Base-by-base conservation (phyloP, 1,284 basidiomycete genomes). In the Leccinum pallidistipes region DNA sequence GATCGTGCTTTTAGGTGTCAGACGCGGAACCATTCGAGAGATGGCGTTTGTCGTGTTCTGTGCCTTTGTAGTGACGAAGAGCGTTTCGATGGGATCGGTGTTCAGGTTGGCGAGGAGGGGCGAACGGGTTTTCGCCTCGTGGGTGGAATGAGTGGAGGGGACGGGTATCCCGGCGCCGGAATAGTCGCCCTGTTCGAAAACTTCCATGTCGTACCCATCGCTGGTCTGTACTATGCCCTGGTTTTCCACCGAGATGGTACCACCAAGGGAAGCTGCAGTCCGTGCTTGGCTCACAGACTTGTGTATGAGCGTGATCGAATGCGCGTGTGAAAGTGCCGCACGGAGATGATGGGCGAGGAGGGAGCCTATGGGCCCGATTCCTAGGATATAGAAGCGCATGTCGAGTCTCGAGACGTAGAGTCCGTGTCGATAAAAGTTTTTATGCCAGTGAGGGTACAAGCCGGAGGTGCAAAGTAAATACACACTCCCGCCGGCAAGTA, bases 1-100 rank as follows among this genome's bases (percentile, higher is more conserved):
- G 65, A 98, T 86, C 29, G 95, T 97, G 51, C 89, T 91, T 57
- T 83, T 74, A 0, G 83, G 76, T 5, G 83, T 81, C 31, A 98
- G 76, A 21, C 94, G 86, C 9, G 84, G 84, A 5, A 83, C 75
- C 55, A 98, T 81, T 3, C 77, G 71, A 27, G 78, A 75, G 34
- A 98, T 71, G 3, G 90, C 87, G 1, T 73, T 66, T 0, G 87
- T 56, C 0, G 91, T 91, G 12, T 85, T 79, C 21, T 87, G 82
- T 1, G 92, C 89, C 74, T 96, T 97, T 60, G 92, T 87, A 36
- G 93, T 86, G 66, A 98, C 83, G 72, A 98, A 82, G 59, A 98
- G 83, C 1, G 90, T 86, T 34, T 88, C 81, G 69, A 92, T 90
- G 40, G 56, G 63, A 34, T 66, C 71, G 6, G 69, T 71, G 40